Percentiles rank a stretch among this genome's conserved stretches.
These are phyloP conservation scores for Miamiensis avidus DNA, from an alignment of 169 alveolate species.

Conservation along the genomic window DNA sequence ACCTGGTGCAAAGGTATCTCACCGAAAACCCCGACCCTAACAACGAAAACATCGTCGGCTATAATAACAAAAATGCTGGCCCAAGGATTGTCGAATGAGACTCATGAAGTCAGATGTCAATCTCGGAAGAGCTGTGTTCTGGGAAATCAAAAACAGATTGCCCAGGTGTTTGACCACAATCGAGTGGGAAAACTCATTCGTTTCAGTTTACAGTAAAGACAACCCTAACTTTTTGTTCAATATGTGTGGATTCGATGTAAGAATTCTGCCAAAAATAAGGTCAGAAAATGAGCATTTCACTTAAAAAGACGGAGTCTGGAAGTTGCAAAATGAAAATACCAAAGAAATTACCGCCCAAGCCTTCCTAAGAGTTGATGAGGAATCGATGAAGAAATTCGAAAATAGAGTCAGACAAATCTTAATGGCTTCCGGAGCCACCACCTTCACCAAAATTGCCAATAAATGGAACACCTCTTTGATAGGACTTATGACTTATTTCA, in stretches of 20 bases:
- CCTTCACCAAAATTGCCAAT: conserved; percentile 99
- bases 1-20: conserved; percentile 96
- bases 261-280: conserved; percentile 94
- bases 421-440: conserved; percentile 99
- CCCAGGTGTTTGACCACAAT: conserved; percentile 98
- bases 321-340: conserved; percentile 96
- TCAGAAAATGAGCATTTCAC: conserved; percentile 78
- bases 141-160: conserved; percentile 99
- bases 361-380: conserved; percentile 98
- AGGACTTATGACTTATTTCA: conserved; percentile 98
- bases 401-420: conserved; percentile 97
- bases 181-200: conserved; percentile 98
- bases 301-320: conserved; percentile 98
- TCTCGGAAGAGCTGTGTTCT: conserved; percentile 99
- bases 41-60: conserved; percentile 99
- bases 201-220: conserved; percentile 98
- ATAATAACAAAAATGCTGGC: conserved; percentile 99
- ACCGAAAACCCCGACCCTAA: conserved; percentile 99
- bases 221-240: conserved; percentile 98
- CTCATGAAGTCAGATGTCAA: conserved; percentile 97
- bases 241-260: conserved; percentile 99
- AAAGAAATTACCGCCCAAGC: conserved; percentile 99
- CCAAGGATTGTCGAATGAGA: conserved; percentile 99
- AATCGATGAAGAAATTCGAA: conserved; percentile 95
- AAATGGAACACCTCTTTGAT: conserved; percentile 99